Evolutionary conservation across 805 yeast genomes (phyloP), one percentile per base, ranked within the genome.

Genomic region (Candida pseudofarinosa): DNA sequence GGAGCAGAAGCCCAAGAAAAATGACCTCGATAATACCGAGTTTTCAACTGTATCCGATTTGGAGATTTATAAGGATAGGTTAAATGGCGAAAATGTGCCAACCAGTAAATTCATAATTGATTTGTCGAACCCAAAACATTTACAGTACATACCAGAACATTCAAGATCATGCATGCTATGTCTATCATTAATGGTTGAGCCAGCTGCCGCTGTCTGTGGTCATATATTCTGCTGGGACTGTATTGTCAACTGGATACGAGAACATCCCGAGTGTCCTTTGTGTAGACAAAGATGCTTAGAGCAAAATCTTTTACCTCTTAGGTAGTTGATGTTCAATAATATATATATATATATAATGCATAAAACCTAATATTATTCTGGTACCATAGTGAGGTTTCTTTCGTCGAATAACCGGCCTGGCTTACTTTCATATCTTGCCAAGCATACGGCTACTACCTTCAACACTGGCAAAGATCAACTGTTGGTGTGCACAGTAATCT

Each of bases 171-270:
- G 99, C 58, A 84, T 89, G 75, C 71, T 93, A 16, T 91, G 99
- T 59, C 71, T 91, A 18, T 81, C 85, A 6, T 71, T 76, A 13
- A 86, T 91, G 93, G 71, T 65, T 1, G 79, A 86, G 47, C 98
- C 99, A 3, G 71, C 96, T 1, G 79, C 87, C 46, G 88, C 96
- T 0, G 77, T 82, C 3, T 91, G 99, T 63, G 99, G 98, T 0
- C 99, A 91, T 60, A 44, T 88, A 13, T 91, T 87, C 60, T 91
- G 99, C 63, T 91, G 98, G 97, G 72, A 70, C 4, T 91, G 98
- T 59, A 80, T 89, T 3, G 73, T 81, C 4, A 95, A 86, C 52
- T 91, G 98, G 98, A 79, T 89, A 45, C 72, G 88, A 48, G 96
- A 89, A 50, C 74, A 76, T 40, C 83, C 88, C 0, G 97, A 89